Percentiles rank a stretch among this genome's conserved stretches.
phyloP scores from a whole-genome alignment of 257 asterid genomes.

The Penstemon eatonii region DNA sequence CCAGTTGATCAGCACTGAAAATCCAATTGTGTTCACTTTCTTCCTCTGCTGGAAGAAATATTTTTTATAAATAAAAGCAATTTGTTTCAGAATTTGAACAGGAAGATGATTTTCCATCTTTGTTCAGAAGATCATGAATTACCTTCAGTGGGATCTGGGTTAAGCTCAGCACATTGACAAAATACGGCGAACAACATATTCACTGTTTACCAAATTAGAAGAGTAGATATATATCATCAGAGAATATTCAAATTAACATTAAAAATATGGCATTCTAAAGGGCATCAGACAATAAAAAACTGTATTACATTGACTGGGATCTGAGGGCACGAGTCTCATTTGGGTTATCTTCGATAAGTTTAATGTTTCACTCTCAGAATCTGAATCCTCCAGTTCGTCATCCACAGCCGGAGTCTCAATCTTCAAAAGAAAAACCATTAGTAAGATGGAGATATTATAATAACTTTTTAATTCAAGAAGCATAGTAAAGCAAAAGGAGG shows the following conservation, averaged over 20 bases:
- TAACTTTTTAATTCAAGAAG: not conserved
- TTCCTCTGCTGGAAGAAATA: conserved; percentile 41
- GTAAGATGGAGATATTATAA: conserved; percentile 8
- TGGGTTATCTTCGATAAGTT: conserved; percentile 72
- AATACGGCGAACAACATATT: conserved; percentile 69
- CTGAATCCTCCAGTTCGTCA: conserved; percentile 65
- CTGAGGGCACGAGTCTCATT: conserved; percentile 91
- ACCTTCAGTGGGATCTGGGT: conserved; percentile 84
- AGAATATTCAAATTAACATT: no score
- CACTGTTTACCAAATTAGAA: conserved; percentile 47
- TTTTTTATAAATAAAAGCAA: conserved; percentile 7
- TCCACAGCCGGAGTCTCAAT: conserved; percentile 77
- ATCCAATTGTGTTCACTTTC: conserved; percentile 74
- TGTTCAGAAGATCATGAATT: conserved; percentile 22
- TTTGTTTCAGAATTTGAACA: conserved; percentile 7
- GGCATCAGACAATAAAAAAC: no score
- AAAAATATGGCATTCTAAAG: no score
- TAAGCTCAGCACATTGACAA: conserved; percentile 97
- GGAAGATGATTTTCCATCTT: not conserved
- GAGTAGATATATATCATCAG: no score
- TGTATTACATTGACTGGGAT: conserved; percentile 63
- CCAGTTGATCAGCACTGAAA: conserved; percentile 83
- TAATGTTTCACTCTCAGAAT: conserved; percentile 50
- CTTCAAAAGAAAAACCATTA: conserved; percentile 38
- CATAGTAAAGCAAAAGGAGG: no score